Evolutionary conservation across 345 rosid species (phyloP), one percentile per base, ranked within the genome.

Genomic region (Hibiscus tridactylites): DNA sequence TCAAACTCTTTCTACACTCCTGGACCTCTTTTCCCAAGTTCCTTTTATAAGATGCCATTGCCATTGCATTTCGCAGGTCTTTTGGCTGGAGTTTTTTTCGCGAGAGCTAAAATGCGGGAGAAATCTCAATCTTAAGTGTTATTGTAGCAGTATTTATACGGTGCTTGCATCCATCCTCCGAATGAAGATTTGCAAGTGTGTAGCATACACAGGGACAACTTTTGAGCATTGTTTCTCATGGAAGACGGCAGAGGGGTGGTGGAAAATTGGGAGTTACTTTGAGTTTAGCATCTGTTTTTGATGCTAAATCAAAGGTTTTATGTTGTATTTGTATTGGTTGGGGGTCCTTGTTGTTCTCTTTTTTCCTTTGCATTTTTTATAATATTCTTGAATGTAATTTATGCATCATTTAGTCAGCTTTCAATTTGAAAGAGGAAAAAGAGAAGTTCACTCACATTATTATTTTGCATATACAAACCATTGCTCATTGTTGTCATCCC

Each of bases 51-150:
- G 53, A 49, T 28, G 73, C 28, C 24, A 37, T 58, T 11, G 62
- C 29, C 61, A 4, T 26, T 62, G 21, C 53, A 11, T 50, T 71
- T 7, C 78, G 59, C 74, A 92, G 99, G 99, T 81, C 90, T 95
- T 67, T 71, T 95, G 74, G 98, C 97, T 0, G 98, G 99, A 72
- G 91, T 95, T 42, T 78, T 90, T 66, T 95, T 95, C 16, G 98
- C 99, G 2, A 85, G 91, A 82, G 98, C 98, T 80, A 89, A 95
- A 85, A 81, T 95, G 80, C 83, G 84, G 61, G 94, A 87, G 78
- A 87, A 88, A 80, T 83, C 93, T 42, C 76, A 83, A 70, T 53
- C 75, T 3, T 59, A 33, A 67, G 60, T 9, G 31, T 24, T 58
- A 58, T 58, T 7, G 21, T 67, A 49, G 28, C 47, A 13, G 24